A percentile compares a stretch with the other conserved stretches of the same genome.
phyloP scores from a whole-genome alignment of 768 basidiomycete species.

The Suillus weaverae region DNA sequence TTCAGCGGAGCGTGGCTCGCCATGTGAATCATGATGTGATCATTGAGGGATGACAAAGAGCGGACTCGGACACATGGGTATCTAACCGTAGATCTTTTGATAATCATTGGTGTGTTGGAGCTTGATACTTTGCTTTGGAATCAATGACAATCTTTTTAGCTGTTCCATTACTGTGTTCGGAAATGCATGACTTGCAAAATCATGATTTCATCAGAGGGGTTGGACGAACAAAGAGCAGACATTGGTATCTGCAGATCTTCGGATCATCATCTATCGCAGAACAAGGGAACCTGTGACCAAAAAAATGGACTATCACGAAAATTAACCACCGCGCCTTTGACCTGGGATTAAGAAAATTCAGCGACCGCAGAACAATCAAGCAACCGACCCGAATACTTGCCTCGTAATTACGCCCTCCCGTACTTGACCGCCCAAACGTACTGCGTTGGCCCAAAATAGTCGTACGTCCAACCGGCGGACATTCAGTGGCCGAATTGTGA shows the following conservation, averaged over 20 bases:
- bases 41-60: background rate
- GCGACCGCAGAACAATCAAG: background rate
- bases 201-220: background rate
- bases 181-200: background rate
- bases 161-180: background rate
- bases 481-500: background rate
- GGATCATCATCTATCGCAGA: background rate
- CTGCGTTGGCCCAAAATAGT: background rate
- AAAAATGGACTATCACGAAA: background rate
- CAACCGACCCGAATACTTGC: background rate
- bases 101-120: background rate
- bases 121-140: background rate
- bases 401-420: background rate
- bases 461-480: background rate
- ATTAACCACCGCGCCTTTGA: background rate
- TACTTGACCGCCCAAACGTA: background rate
- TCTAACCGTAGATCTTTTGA: background rate
- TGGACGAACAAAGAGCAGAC: slow-evolving; percentile 2
- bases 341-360: background rate
- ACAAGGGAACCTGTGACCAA: background rate
- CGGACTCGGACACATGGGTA: background rate
- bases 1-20: background rate
- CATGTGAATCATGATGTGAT: background rate
- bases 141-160: background rate
- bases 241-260: background rate